Evolutionary conservation across 352 stramenopile genomes (phyloP), one percentile per base, ranked within the genome.

Genomic region (Phytopythium cucurbitacearum): DNA sequence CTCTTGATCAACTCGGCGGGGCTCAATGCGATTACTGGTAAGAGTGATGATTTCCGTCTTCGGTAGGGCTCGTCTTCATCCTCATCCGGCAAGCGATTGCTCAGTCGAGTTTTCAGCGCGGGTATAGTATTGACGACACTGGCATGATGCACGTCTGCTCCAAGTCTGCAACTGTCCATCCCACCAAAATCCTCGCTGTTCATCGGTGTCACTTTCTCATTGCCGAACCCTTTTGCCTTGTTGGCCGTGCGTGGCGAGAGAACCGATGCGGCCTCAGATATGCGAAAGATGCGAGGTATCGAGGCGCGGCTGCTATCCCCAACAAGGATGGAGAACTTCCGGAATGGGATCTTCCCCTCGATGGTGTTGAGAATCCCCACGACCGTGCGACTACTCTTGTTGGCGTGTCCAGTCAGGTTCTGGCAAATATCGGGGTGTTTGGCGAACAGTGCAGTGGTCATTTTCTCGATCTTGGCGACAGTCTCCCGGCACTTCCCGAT

Each of bases 1-100:
- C 78, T 87, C 51, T 71, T 73, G n/a, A 83, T 49, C 4, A 86
- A 44, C 51, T 86, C 65, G 13, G 75, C 67, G 5, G 78, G 68
- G 34, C 70, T 75, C 3, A 89, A 43, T 0, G 72, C 67, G 28
- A 85, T 62, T 6, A 80, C 72, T 12, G 70, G 60, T 12, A 32
- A 3, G 60, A 51, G 7, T 57, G 10, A n/a, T 35, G 57, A 37
- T 10, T 34, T 21, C 53, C 57, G 12, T 65, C 40, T 15, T 61
- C 60, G 7, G 5, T n/a, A 16, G 21, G 9, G 33, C 21, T 32
- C 2, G 42, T 53, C 40, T 28, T 40, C 45, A 9, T 63, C 49
- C 1, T 64, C 56, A 43, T 54, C 56, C 15, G 1, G 35, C 11
- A 55, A 33, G 7, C 11, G 48, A 8, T 54, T 54, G 9, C 37